Conservation (phyloP, 495 filamentous ascomycete species). For the Barbatosphaeria neglecta region DNA sequence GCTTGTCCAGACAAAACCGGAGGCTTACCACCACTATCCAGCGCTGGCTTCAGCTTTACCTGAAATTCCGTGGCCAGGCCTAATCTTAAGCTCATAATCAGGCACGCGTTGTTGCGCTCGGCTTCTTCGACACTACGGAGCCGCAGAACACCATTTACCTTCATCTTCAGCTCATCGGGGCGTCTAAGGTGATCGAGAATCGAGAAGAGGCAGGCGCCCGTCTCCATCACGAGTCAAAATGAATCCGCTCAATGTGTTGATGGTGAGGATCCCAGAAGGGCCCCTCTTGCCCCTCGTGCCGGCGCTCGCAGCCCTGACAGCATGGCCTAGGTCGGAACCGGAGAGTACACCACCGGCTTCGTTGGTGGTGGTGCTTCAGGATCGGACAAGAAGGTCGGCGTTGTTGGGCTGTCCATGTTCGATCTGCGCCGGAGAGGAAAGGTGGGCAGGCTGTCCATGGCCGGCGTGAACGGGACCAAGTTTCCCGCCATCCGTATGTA, state of each 20-base stretch:
- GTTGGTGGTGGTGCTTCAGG: conserved; percentile 65
- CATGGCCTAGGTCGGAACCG: conserved; percentile 58
- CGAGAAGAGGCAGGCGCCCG: too few species aligned
- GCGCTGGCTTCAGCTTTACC: too few species aligned
- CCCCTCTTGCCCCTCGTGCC: too few species aligned
- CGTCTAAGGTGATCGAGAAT: too few species aligned
- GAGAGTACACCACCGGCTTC: conserved; percentile 92
- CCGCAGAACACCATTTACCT: too few species aligned
- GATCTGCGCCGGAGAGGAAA: conserved; percentile 82
- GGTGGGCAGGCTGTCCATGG: conserved; percentile 79
- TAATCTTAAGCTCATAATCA: too few species aligned
- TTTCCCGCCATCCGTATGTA: conserved; percentile 78
- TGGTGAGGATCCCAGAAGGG: conserved; percentile 53
- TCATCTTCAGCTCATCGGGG: too few species aligned
- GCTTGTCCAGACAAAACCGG: too few species aligned
- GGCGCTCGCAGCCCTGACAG: conserved; percentile 4
- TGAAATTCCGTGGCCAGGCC: too few species aligned
- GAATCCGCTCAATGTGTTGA: conserved; percentile 75
- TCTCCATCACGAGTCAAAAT: conserved; percentile 31
- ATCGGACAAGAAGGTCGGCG: conserved; percentile 88
- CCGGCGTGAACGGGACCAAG: conserved; percentile 75
- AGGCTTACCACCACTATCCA: too few species aligned
- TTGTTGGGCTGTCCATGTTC: conserved; percentile 82
- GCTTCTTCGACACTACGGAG: too few species aligned
- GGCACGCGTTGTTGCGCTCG: too few species aligned